Percentiles rank a stretch among this genome's conserved stretches.
Evolutionary conservation across 164 flowering plant species (phyloP).

Genomic region (Nymphaea thermarum): DNA sequence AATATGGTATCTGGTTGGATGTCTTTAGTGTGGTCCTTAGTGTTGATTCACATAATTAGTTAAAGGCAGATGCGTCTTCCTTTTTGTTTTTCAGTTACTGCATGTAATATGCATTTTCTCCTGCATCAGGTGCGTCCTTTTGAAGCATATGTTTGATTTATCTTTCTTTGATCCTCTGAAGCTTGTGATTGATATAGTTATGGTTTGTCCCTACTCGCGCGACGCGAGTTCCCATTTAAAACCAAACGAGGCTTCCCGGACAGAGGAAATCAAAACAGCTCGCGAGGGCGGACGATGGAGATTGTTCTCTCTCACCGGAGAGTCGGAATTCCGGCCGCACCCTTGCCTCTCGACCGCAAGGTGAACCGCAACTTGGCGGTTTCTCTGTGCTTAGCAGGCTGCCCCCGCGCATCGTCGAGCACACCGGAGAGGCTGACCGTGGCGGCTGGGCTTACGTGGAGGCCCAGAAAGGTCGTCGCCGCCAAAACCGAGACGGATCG

Average conservation of each 20-base stretch:
- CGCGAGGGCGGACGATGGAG: not conserved
- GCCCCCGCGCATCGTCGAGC: too few relatives aligned
- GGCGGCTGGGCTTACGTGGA: not conserved
- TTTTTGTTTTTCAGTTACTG: too few relatives aligned
- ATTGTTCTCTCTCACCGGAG: not conserved
- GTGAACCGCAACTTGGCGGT: not conserved
- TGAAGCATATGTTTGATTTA: too few relatives aligned
- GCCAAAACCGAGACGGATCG: not conserved
- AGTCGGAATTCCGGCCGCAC: not conserved
- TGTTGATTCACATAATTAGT: too few relatives aligned
- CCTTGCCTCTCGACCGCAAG: not conserved
- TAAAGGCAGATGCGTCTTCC: too few relatives aligned
- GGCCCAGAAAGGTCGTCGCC: not conserved
- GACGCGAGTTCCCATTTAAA: not conserved
- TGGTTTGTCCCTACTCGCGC: not conserved
- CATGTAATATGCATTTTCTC: too few relatives aligned
- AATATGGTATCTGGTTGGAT: too few relatives aligned
- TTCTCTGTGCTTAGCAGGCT: not conserved
- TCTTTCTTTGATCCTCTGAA: too few relatives aligned
- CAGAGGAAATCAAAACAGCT: not conserved
- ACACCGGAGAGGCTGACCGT: not conserved
- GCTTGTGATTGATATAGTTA: too few relatives aligned
- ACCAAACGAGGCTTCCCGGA: not conserved
- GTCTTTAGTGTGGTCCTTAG: too few relatives aligned
- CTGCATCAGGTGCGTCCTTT: too few relatives aligned